phyloP scores from a whole-genome alignment of 257 asterid species.

The Rauvolfia tetraphylla region DNA sequence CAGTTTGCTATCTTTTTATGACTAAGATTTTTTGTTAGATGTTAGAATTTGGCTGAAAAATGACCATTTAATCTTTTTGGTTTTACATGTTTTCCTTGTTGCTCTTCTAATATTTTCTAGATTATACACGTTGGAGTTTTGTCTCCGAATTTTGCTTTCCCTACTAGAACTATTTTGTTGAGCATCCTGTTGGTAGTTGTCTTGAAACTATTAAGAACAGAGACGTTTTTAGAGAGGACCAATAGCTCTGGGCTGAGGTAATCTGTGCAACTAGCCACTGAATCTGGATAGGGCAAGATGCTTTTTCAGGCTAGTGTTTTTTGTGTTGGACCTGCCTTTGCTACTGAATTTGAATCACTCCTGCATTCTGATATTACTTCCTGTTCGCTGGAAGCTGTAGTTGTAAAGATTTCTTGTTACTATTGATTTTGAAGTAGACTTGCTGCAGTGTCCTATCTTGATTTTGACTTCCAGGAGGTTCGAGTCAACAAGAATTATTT shows the following conservation, averaged over 20 bases:
- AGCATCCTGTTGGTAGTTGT: background rate
- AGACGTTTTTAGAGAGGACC: background rate
- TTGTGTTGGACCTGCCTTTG: background rate
- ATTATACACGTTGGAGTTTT: background rate
- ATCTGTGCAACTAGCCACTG: background rate
- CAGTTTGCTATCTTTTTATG: background rate
- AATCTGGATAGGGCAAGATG: background rate
- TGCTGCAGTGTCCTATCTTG: background rate
- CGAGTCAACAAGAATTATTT: background rate
- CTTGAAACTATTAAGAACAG: background rate
- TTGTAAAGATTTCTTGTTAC: background rate
- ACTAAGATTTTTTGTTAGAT: background rate
- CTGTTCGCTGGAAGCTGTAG: background rate
- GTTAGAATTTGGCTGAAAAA: background rate
- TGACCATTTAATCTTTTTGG: background rate
- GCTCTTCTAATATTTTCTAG: background rate
- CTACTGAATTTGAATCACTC: background rate
- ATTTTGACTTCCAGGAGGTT: background rate
- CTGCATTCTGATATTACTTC: background rate
- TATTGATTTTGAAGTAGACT: background rate
- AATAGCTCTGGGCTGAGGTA: background rate
- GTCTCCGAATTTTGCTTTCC: background rate
- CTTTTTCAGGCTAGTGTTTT: background rate
- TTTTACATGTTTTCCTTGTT: background rate
- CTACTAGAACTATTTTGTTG: background rate